A percentile compares a stretch with the other conserved stretches of the same genome.
Conservation (phyloP, 345 rosid species). For the Limnanthes douglasii region DNA sequence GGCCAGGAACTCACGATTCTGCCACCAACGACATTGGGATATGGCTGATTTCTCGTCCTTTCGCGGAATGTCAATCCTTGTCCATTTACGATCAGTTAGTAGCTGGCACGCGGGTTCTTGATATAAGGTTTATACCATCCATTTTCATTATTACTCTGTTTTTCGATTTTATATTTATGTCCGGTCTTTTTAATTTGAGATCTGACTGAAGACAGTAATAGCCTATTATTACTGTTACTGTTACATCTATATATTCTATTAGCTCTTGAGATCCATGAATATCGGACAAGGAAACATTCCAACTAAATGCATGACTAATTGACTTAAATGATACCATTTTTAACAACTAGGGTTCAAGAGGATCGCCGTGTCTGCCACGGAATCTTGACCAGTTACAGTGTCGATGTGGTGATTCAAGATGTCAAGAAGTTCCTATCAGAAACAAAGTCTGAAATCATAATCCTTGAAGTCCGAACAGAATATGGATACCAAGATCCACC, state of each 20-base stretch:
- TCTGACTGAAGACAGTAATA: no score
- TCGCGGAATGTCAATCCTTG: slow-evolving; percentile 69
- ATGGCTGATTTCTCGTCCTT: slow-evolving; percentile 40
- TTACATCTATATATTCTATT: no score
- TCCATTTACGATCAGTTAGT: slow-evolving; percentile 62
- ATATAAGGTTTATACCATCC: no score
- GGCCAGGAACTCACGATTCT: slow-evolving; percentile 95
- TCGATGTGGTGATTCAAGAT: slow-evolving; percentile 48
- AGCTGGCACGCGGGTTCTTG: slow-evolving; percentile 49
- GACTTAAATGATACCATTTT: no score
- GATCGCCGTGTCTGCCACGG: slow-evolving; percentile 70
- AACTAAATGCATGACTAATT: no score
- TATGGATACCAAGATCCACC: slow-evolving; percentile 65
- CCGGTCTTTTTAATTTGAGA: no score
- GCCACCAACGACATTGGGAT: slow-evolving; percentile 77
- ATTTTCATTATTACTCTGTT: no score
- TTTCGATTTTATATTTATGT: no score
- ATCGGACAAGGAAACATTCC: no score
- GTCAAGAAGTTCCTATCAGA: slow-evolving; percentile 55
- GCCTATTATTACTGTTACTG: no score
- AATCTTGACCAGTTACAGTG: slow-evolving; percentile 31
- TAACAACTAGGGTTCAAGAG: slow-evolving; percentile 54
- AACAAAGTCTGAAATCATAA: slow-evolving; percentile 54
- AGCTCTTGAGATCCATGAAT: no score
- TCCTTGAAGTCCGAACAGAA: slow-evolving; percentile 73